A percentile compares a stretch with the other conserved stretches of the same genome.
These are phyloP conservation scores for Cyclospora cayetanensis DNA, from an alignment of 169 alveolate genomes.

Conservation along the genomic window DNA sequence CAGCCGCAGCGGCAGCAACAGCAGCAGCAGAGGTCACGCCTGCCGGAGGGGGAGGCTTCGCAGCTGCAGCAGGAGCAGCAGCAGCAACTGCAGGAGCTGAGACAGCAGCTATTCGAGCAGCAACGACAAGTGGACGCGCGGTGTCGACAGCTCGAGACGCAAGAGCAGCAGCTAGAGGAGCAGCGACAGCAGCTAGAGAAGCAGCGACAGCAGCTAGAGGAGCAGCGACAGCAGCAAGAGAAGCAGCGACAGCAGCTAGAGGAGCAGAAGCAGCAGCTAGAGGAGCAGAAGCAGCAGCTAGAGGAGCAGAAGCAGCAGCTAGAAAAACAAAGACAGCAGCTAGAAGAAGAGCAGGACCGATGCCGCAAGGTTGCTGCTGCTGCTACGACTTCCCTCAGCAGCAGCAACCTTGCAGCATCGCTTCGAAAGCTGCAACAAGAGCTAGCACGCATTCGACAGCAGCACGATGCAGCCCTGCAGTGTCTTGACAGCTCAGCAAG, in stretches of 20 bases:
- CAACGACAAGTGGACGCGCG: background rate
- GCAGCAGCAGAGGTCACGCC: background rate
- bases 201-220: background rate
- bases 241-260: background rate
- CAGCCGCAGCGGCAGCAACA: constrained; percentile 15
- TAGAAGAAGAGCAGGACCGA: background rate
- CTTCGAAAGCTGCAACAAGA: background rate
- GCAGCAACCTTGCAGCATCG: background rate
- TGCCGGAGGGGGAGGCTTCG: no score
- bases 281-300: background rate
- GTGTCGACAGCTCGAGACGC: background rate
- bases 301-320: background rate
- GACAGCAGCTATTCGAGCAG: background rate
- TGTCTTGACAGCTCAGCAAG: background rate
- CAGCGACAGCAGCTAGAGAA: background rate
- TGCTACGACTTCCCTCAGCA: background rate
- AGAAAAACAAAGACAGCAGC: background rate
- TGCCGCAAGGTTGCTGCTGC: background rate
- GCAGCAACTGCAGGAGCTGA: background rate
- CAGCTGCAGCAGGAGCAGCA: constrained; percentile 5
- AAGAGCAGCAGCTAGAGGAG: background rate
- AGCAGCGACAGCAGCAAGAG: background rate
- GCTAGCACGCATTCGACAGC: background rate
- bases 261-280: background rate
- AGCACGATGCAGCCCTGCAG: constrained; percentile 12